A percentile compares a stretch with the other conserved stretches of the same genome.
phyloP scores from a whole-genome alignment of 768 basidiomycete species.

The Collybia sordida region DNA sequence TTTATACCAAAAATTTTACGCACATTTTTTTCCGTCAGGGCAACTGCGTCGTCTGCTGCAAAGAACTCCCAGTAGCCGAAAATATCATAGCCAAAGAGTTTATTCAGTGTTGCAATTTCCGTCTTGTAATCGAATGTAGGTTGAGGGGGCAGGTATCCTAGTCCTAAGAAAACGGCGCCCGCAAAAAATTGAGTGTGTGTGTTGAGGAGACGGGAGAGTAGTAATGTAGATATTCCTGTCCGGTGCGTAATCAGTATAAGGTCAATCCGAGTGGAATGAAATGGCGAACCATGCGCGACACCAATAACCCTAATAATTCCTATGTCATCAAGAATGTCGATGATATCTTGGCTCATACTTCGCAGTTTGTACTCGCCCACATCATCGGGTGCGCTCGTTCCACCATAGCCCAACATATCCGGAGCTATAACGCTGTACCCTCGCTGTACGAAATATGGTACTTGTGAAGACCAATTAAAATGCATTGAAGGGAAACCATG shows the following conservation, averaged over 20 bases:
- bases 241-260: neutral
- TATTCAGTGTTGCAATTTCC: slow-evolving; percentile 11
- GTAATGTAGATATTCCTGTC: slow-evolving; percentile 35
- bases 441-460: slow-evolving; percentile 30
- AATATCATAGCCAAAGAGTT: slow-evolving; percentile 25
- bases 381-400: slow-evolving; percentile 45
- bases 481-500: slow-evolving; percentile 47
- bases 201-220: slow-evolving; percentile 31
- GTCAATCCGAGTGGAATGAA: neutral
- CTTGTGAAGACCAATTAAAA: slow-evolving; percentile 38
- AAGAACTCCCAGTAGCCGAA: slow-evolving; percentile 39
- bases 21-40: slow-evolving; percentile 37
- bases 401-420: slow-evolving; percentile 54
- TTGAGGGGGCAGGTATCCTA: slow-evolving; percentile 33
- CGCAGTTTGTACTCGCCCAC: slow-evolving; percentile 29
- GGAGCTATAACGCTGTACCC: slow-evolving; percentile 49
- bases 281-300: slow-evolving; percentile 43
- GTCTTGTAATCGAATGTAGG: slow-evolving; percentile 5
- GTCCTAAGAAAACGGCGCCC: slow-evolving; percentile 37
- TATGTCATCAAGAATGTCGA: slow-evolving; percentile 42
- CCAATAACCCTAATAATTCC: slow-evolving; percentile 29
- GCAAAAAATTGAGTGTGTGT: slow-evolving; percentile 36
- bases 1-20: neutral
- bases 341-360: slow-evolving; percentile 35
- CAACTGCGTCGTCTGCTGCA: slow-evolving; percentile 27